phyloP scores from a whole-genome alignment of 2,329 filamentous ascomycete species.

The Alternaria sp. region DNA sequence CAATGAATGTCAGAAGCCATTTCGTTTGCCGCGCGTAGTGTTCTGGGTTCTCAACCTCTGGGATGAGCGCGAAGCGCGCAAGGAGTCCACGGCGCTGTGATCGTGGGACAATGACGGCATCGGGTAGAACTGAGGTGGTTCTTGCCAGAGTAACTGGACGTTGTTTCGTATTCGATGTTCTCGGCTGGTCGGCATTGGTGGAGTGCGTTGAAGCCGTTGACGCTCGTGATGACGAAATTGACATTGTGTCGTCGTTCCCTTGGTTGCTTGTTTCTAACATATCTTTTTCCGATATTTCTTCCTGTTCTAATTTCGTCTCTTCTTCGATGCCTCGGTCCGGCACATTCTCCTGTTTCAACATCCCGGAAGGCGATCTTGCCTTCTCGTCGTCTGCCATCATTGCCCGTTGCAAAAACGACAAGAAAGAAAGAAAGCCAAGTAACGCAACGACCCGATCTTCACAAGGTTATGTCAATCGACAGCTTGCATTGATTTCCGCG shows the following conservation, averaged over 20 bases:
- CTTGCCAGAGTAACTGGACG: conserved; percentile 29
- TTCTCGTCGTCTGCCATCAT: neutral
- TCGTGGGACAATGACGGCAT: conserved; percentile 58
- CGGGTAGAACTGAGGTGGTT: conserved; percentile 43
- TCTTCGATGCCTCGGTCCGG: neutral
- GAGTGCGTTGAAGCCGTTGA: conserved; percentile 29
- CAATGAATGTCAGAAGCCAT: conserved; percentile 81
- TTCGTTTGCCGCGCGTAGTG: conserved; percentile 77
- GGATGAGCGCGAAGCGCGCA: conserved; percentile 71
- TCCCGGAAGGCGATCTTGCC: conserved; percentile 1
- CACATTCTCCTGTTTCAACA: neutral
- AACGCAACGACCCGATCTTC: neutral
- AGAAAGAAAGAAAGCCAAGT: neutral
- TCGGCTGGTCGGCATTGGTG: conserved; percentile 8
- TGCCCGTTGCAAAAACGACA: neutral
- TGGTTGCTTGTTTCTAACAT: neutral
- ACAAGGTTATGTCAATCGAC: neutral
- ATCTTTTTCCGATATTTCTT: conserved; percentile 12
- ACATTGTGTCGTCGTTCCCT: conserved; percentile 23
- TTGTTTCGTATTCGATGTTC: neutral
- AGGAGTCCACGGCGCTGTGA: conserved; percentile 73
- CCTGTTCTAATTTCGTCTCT: neutral
- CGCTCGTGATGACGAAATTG: conserved; percentile 30
- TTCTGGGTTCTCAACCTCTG: conserved; percentile 78
- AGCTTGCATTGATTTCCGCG: neutral